phyloP scores from a whole-genome alignment of 768 basidiomycete genomes.

The Phaffia australis region DNA sequence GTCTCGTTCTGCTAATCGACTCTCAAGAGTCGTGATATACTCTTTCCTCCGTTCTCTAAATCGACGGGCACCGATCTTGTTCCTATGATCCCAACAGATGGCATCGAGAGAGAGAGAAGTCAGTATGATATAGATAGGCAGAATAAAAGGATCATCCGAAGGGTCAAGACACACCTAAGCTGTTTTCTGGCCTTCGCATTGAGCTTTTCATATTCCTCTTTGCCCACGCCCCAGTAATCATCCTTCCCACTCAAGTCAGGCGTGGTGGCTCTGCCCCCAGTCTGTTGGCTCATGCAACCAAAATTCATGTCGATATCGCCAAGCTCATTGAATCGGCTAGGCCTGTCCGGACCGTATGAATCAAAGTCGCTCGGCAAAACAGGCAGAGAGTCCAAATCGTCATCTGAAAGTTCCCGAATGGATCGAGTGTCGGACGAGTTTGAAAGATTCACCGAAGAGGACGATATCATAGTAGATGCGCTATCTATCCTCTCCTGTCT shows the following conservation, averaged over 20 bases:
- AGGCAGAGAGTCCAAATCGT: slow-evolving; percentile 10
- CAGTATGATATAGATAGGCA: not conserved
- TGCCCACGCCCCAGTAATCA: slow-evolving; percentile 17
- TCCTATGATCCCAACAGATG: not conserved
- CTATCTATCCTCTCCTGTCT: no score
- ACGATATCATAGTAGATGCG: no score
- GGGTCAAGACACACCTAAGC: slow-evolving; percentile 11
- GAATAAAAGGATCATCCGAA: not conserved
- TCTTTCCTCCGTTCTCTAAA: slow-evolving; percentile 21
- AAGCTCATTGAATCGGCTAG: slow-evolving; percentile 12
- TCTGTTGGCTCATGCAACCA: not conserved
- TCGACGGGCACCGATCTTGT: slow-evolving; percentile 21
- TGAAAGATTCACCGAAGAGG: no score
- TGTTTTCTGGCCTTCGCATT: slow-evolving; percentile 12
- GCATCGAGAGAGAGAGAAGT: not conserved
- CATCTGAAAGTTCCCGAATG: not conserved
- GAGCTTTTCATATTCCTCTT: slow-evolving; percentile 12
- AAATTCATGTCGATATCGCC: not conserved
- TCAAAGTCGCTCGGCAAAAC: slow-evolving; percentile 8
- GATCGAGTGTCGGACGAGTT: no score
- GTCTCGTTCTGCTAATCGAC: slow-evolving; percentile 12
- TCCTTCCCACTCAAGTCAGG: slow-evolving; percentile 16
- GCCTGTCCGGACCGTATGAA: not conserved
- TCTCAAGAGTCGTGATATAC: slow-evolving; percentile 18
- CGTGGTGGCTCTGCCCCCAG: not conserved